phyloP scores from a whole-genome alignment of 106 monocot genomes.

The Ottelia alismoides region DNA sequence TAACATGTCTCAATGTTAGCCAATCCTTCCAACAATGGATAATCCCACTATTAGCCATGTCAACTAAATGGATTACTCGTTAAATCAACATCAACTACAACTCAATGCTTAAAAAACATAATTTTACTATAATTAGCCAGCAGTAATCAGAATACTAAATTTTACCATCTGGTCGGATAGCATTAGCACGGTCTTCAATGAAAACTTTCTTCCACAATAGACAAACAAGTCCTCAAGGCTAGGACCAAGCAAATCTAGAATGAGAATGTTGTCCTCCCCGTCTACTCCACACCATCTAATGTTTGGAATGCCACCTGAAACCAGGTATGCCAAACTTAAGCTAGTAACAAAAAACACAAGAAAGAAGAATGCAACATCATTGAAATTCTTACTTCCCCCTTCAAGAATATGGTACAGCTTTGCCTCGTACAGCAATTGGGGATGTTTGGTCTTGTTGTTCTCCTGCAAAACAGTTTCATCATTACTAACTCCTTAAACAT shows the following conservation, averaged over 20 bases:
- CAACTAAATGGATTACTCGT: too few relatives aligned
- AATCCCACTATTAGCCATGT: too few relatives aligned
- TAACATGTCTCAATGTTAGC: too few relatives aligned
- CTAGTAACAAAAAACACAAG: background rate
- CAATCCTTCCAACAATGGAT: too few relatives aligned
- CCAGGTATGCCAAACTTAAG: background rate
- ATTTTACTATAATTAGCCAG: too few relatives aligned
- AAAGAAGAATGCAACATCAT: background rate
- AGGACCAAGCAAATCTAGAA: too few relatives aligned
- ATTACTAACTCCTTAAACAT: too few relatives aligned
- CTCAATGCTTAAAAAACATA: too few relatives aligned
- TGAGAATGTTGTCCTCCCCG: conserved; percentile 74
- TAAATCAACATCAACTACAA: too few relatives aligned
- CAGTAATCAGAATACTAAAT: background rate
- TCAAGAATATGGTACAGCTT: conserved; percentile 78
- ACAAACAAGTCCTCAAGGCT: conserved; percentile 73
- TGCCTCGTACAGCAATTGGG: conserved; percentile 79
- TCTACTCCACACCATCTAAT: conserved; percentile 70
- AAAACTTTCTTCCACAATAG: conserved; percentile 73
- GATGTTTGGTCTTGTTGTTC: conserved; percentile 68
- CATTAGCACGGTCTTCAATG: conserved; percentile 79
- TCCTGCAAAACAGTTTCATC: conserved; percentile 43
- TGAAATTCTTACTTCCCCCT: conserved; percentile 53
- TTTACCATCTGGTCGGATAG: conserved; percentile 93
- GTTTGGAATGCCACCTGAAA: conserved; percentile 73